Evolutionary conservation across 306 rosid species (phyloP), one percentile per base, ranked within the genome.

Genomic region (Macrotyloma uniflorum): DNA sequence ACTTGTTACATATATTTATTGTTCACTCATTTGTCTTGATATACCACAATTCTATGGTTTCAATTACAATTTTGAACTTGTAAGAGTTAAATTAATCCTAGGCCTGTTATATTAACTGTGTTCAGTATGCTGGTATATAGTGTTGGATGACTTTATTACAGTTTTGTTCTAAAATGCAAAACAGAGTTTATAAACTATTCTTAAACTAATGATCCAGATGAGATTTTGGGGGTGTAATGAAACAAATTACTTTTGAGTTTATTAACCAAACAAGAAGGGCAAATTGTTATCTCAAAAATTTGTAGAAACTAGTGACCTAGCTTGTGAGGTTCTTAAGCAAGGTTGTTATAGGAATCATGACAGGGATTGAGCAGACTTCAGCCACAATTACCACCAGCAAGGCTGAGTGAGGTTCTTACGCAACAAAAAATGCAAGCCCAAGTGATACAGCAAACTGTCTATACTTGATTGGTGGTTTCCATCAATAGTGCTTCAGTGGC

Each of bases 381-480:
- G 76, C 67, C 79, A 71, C 57, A 36, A 55, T 43, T 32, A 81
- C 63, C 50, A 81, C 63, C 50, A 78, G 65, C 42, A 38, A 47
- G 80, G 45, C 1, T 32, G 22, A 28, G 66, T 51, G 67, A 78
- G 47, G 74, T 74, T 62, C 55, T 79, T 73, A 83, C 78, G 80
- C 80, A 79, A 83, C 46, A 78, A 78, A 32, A 5, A 49, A 23
- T 45, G 23, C 0, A 57, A 57, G 45, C 28, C 58, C 32, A 78
- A 83, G 28, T 19, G 70, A 53, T 23, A 19, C 10, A 64, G 20
- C 8, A 23, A 73, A 53, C 30, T 64, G 83, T 64, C 64, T 16
- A 6, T 42, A 57, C 40, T 6, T 67, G 23, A 75, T 75, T 69
- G 68, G 74, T 20, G 24, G 26, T 10, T 66, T 54, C 4, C 14